These are phyloP conservation scores for Pyrrhoderma noxium DNA, from an alignment of 1,284 basidiomycete species.

Conservation along the genomic window DNA sequence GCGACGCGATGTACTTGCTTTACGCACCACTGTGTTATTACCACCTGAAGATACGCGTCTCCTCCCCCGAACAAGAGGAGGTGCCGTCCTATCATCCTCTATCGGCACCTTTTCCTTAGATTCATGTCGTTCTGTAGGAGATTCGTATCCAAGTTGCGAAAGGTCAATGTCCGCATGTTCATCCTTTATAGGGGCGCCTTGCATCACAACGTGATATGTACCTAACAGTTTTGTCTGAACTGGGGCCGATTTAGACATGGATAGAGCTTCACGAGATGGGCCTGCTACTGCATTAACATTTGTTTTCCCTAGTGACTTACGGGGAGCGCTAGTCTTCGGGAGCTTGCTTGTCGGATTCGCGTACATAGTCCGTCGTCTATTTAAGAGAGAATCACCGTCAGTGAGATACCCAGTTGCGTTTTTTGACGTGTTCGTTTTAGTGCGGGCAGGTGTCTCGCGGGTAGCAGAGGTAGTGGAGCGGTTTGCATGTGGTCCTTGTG, in stretches of 20 bases:
- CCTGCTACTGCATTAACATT: constrained; percentile 5
- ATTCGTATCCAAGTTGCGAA: constrained; percentile 5
- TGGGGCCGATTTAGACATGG: not conserved
- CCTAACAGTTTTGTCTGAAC: constrained; percentile 29
- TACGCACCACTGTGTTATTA: not conserved
- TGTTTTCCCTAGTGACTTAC: not conserved
- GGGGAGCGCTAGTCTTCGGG: not conserved
- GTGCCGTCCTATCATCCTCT: constrained; percentile 29
- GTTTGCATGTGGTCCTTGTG: constrained; percentile 13
- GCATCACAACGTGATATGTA: constrained; percentile 37
- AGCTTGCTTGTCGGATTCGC: not conserved
- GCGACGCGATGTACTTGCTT: not conserved
- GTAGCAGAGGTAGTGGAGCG: constrained; percentile 8
- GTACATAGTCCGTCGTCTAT: not conserved
- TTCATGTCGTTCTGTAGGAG: constrained; percentile 6
- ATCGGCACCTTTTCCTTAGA: constrained; percentile 22
- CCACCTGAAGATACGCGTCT: not conserved
- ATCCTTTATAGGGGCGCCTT: constrained; percentile 37
- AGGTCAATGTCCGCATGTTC: constrained; percentile 27
- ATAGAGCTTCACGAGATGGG: not conserved
- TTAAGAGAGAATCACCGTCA: constrained; percentile 3
- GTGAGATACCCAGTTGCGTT: constrained; percentile 11
- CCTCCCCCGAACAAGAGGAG: not conserved
- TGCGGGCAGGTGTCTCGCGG: constrained; percentile 1
- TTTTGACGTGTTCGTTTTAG: not conserved